These are phyloP conservation scores for Apophysomyces ossiformis DNA, from an alignment of 371 early-diverging fungal genomes.

Conservation along the genomic window DNA sequence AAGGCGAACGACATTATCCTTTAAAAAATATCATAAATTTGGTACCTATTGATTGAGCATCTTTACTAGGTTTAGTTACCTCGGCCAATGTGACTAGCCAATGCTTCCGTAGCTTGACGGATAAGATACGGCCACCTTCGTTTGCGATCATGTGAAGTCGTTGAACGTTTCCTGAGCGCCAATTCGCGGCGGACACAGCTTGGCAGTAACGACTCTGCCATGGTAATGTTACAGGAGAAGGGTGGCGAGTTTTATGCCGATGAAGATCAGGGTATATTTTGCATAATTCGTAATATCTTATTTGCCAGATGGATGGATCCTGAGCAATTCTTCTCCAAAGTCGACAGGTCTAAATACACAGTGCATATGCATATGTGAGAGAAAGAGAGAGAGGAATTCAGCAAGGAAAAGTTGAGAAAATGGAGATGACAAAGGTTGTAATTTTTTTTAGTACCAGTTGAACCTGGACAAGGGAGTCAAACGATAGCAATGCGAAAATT, in stretches of 20 bases:
- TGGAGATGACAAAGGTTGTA: too few species aligned
- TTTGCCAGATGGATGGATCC: constrained; percentile 45
- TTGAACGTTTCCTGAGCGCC: constrained; percentile 50
- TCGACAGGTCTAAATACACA: constrained; percentile 36
- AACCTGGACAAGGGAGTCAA: constrained; percentile 39
- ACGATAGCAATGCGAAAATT: constrained; percentile 38
- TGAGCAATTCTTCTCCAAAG: constrained; percentile 40
- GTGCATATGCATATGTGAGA: too few species aligned
- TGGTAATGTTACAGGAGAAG: constrained; percentile 15
- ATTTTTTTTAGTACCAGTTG: constrained; percentile 34
- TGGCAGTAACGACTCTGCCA: constrained; percentile 49
- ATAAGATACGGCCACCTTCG: constrained; percentile 32
- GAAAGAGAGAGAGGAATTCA: neutral
- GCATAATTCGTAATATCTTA: constrained; percentile 28
- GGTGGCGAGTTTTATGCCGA: constrained; percentile 23
- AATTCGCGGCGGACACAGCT: constrained; percentile 41
- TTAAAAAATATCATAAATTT: constrained; percentile 9
- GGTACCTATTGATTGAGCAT: neutral
- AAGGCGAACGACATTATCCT: constrained; percentile 43
- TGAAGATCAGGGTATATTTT: constrained; percentile 38
- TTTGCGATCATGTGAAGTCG: constrained; percentile 29
- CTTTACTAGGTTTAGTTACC: constrained; percentile 24
- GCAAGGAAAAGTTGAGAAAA: too few species aligned
- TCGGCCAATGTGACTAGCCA: constrained; percentile 44
- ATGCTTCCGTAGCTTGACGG: constrained; percentile 39